Base-by-base conservation (phyloP, 129 eudicot species). In the Heracleum sosnowskyi region DNA sequence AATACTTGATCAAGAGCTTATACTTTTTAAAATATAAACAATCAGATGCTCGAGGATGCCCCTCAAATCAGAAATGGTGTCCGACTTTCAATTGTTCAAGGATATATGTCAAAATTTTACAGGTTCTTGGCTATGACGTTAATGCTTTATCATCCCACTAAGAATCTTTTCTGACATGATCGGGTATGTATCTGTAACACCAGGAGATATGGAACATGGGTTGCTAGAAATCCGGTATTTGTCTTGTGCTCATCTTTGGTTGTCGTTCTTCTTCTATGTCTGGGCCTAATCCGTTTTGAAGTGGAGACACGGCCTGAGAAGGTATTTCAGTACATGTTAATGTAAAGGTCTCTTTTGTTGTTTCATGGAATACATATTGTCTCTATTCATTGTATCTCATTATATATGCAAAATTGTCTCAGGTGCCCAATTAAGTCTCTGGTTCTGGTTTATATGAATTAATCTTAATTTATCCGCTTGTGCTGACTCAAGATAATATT, bases 231-330 rank as follows among this genome's bases (percentile, higher is more conserved):
- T 84, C 96, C 99, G 9, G 8, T 88, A 41, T 87, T 92, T 81
- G 96, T 92, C 62, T 86, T 96, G 81, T 87, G 90, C 75, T 85
- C 88, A 24, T 96, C 99, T 66, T 13, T 90, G 83, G 92, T 80
- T 63, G 77, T 89, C 75, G 93, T 92, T 81, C 87, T 90, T n/a
- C 81, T 90, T 79, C 96, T 96, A 55, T 88, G 96, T 83, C 76
- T 96, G 70, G 97, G 99, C 57, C 85, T 96, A 78, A 80, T 96
- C 51, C 91, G 91, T 63, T 90, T 96, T 80, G 80, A 86, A 86
- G 97, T 96, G 29, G 99, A 96, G 89, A 96, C 99, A 62, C 90
- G 97, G 71, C 99, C 99, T 24, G 97, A 89, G 76, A 96, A 96
- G 97, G 99, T 96, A 85, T 77, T 46, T 35, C 4, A 34, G 4